phyloP scores from a whole-genome alignment of 305 asterid species.

The Lippia alba region DNA sequence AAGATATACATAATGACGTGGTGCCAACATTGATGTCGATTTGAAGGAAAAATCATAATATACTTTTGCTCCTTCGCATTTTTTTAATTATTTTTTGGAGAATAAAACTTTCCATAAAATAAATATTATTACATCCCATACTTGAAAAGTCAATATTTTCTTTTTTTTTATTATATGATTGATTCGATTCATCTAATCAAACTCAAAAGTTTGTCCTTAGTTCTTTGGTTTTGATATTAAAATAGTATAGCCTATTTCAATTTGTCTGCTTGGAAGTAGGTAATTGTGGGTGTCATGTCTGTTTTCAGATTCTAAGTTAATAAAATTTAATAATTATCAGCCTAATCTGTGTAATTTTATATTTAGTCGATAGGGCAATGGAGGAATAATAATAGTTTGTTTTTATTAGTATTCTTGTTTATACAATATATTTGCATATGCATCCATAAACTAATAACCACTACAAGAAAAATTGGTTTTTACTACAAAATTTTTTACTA shows the following conservation, averaged over 20 bases:
- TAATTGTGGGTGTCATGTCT: constrained; percentile 18
- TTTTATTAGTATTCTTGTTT: too few species aligned
- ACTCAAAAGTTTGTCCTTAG: not conserved
- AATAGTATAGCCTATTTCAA: not conserved
- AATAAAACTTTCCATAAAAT: not conserved
- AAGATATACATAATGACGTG: not conserved
- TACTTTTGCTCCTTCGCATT: not conserved
- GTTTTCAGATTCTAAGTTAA: constrained; percentile 29
- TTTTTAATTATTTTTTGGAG: too few species aligned
- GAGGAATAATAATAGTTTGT: too few species aligned
- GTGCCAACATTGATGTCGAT: not conserved
- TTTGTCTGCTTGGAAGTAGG: constrained; percentile 13
- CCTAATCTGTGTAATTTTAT: too few species aligned
- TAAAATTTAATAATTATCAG: not conserved
- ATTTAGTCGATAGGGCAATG: too few species aligned
- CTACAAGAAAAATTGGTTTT: too few species aligned
- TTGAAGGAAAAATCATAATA: not conserved
- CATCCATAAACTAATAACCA: too few species aligned
- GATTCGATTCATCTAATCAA: not conserved
- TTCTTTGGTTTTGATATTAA: not conserved
- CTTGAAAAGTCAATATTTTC: not conserved
- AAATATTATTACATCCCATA: too few species aligned
- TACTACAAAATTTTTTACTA: too few species aligned
- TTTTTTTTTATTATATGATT: not conserved
- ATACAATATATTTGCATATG: too few species aligned